Evolutionary conservation across 768 basidiomycete genomes (phyloP), one percentile per base, ranked within the genome.

Genomic region (Podaxis pistillaris): DNA sequence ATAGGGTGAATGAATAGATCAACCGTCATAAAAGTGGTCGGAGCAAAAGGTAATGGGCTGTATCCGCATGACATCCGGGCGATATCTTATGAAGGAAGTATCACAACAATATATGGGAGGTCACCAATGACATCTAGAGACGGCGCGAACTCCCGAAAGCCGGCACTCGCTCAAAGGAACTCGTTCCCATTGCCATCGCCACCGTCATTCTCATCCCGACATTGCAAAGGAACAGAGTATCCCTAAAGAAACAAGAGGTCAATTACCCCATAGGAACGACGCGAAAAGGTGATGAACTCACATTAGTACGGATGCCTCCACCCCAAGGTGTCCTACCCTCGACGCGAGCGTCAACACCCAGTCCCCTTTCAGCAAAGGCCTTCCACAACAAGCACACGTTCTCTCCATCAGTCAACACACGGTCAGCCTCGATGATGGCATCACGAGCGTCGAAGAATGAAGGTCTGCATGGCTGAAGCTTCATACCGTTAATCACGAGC

Each of bases 381-480:
- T 81, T 76, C 95, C 94, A 98, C 65, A 99, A 75, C 13, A 80
- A 79, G 74, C 96, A 99, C 68, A 81, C 79, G 81, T 99, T 99
- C 84, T 94, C 93, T 2, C 96, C 96, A 13, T 88, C 92, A 2
- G 96, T 98, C 63, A 97, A 82, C 49, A 91, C 76, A 72, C 93
- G 79, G 73, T 98, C 96, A 22, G 96, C 95, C 67, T 93, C 88
- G 66, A 96, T 86, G 73, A 96, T 94, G 15, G 94, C 92, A 72
- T 90, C 88, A 63, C 94, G 87, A 17, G 94, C 91, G 60, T 94
- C 88, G 69, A 94, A 91, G 88, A 96, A 96, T 51, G 81, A 83
- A 19, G 96, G 96, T 28, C 89, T 83, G 78, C 96, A 99, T 3
- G 89, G 86, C 72, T 98, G 96, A 49, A 97, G 79, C 82, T 98